Evolutionary conservation across 164 flowering plant genomes (phyloP).

Genomic region (Chloranthus sessilifolius): DNA sequence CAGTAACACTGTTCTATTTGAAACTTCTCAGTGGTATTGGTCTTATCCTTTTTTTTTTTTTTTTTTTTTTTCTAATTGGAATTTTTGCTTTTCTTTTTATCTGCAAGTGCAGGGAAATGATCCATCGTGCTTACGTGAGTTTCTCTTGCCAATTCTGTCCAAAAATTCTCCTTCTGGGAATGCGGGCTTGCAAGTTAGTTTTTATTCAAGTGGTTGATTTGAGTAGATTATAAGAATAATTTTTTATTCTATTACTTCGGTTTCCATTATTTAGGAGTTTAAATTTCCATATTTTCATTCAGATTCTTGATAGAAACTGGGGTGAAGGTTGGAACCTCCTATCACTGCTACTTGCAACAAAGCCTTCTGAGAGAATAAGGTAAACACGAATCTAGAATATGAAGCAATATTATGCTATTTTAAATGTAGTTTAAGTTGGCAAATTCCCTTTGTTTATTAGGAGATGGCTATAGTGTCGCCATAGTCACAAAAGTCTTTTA

Average conservation of each 20-base stretch:
- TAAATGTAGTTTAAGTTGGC: too few species aligned
- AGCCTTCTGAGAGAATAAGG: constrained; percentile 81
- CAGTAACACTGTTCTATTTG: too few species aligned
- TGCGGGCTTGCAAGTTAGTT: constrained; percentile 73
- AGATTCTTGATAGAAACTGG: constrained; percentile 98
- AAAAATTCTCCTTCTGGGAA: constrained; percentile 66
- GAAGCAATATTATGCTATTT: too few species aligned
- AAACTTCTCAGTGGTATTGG: background rate
- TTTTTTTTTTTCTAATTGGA: background rate
- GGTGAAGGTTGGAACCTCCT: constrained; percentile 99
- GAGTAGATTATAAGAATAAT: background rate
- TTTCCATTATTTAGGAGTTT: too few species aligned
- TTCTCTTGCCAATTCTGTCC: constrained; percentile 51
- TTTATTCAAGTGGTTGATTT: too few species aligned
- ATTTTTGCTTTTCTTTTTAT: constrained; percentile 12
- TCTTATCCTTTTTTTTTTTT: background rate
- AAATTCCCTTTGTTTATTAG: background rate
- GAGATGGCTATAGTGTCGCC: too few species aligned
- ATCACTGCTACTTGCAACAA: constrained; percentile 72
- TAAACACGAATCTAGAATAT: constrained; percentile 10
- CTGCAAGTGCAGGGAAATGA: constrained; percentile 68
- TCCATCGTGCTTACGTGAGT: constrained; percentile 94
- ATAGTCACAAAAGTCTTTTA: too few species aligned
- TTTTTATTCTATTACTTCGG: too few species aligned
- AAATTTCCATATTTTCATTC: constrained; percentile 16